phyloP scores from a whole-genome alignment of 2,329 filamentous ascomycete genomes.

The Calonectria pseudoturangicola region DNA sequence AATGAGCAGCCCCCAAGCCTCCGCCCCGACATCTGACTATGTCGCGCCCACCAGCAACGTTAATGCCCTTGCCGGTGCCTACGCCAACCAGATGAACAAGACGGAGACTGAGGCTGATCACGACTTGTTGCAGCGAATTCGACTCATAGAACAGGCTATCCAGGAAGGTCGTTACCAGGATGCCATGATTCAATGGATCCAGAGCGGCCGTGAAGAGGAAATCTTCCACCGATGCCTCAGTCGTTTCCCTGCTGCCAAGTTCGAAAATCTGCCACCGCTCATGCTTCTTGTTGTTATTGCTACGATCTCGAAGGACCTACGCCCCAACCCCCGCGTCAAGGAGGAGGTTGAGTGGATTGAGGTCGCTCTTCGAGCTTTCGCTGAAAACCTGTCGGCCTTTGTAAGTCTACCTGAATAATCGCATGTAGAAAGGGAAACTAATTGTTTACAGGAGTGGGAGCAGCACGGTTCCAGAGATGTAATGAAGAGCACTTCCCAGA shows the following conservation, averaged over 20 bases:
- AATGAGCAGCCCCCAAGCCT: conserved; percentile 59
- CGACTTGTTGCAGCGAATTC: conserved; percentile 74
- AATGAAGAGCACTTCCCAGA: conserved; percentile 62
- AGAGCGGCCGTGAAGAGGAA: conserved; percentile 77
- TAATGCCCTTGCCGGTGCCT: conserved; percentile 59
- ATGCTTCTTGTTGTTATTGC: conserved; percentile 79
- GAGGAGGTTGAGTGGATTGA: conserved; percentile 78
- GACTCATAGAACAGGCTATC: conserved; percentile 78
- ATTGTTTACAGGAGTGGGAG: conserved; percentile 61
- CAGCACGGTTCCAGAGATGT: conserved; percentile 61
- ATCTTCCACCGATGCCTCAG: conserved; percentile 72
- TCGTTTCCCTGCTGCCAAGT: conserved; percentile 62
- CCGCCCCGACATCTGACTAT: conserved; percentile 59
- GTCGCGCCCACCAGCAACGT: conserved; percentile 57
- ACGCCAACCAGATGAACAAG: conserved; percentile 60
- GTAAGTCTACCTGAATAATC: conserved; percentile 63
- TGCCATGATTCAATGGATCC: conserved; percentile 80
- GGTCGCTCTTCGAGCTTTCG: conserved; percentile 73
- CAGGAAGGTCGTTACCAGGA: conserved; percentile 76
- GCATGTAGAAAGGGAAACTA: conserved; percentile 31
- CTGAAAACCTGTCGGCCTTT: conserved; percentile 67
- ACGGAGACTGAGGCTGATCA: conserved; percentile 61
- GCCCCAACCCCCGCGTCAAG: conserved; percentile 69
- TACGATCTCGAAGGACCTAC: conserved; percentile 76
- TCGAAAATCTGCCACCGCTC: conserved; percentile 75